These are phyloP conservation scores for Sugiyamaella qingdaonensis DNA, from an alignment of 805 yeast genomes.

Conservation along the genomic window DNA sequence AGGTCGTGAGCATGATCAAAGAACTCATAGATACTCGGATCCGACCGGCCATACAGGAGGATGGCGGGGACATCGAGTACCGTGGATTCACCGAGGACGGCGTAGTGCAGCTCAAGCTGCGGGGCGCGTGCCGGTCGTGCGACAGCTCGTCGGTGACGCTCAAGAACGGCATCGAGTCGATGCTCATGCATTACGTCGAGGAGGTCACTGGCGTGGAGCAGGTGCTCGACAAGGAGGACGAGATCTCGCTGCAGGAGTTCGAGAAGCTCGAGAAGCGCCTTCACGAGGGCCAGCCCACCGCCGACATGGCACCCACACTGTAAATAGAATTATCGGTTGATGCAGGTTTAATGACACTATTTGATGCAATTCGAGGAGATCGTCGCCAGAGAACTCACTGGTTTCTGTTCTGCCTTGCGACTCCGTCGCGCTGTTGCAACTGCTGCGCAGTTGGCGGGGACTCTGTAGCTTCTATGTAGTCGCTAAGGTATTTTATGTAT, in stretches of 20 bases:
- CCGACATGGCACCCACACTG: slow-evolving; percentile 19
- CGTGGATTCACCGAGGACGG: slow-evolving; percentile 86
- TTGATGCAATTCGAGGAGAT: neutral
- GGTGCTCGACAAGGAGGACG: slow-evolving; percentile 74
- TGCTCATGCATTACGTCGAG: slow-evolving; percentile 95
- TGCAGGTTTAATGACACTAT: too few relatives aligned
- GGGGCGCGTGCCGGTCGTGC: slow-evolving; percentile 96
- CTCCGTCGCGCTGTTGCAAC: too few relatives aligned
- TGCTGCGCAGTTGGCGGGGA: too few relatives aligned
- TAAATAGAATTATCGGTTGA: slow-evolving; percentile 4
- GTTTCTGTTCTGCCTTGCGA: neutral
- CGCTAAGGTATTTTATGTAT: too few relatives aligned
- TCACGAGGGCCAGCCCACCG: slow-evolving; percentile 23
- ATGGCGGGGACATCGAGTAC: slow-evolving; percentile 95
- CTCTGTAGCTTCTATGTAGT: too few relatives aligned
- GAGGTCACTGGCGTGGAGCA: slow-evolving; percentile 88
- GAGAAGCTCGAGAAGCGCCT: slow-evolving; percentile 71
- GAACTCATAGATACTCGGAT: slow-evolving; percentile 91
- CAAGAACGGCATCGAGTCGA: slow-evolving; percentile 94
- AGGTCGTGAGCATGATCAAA: slow-evolving; percentile 81
- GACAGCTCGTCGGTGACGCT: slow-evolving; percentile 87
- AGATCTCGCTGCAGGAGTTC: slow-evolving; percentile 73
- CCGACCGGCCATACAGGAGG: slow-evolving; percentile 97
- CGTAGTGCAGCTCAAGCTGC: slow-evolving; percentile 78
- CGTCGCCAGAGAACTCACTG: neutral